Conservation (phyloP, 1,284 basidiomycete genomes). For the Malassezia psittaci region DNA sequence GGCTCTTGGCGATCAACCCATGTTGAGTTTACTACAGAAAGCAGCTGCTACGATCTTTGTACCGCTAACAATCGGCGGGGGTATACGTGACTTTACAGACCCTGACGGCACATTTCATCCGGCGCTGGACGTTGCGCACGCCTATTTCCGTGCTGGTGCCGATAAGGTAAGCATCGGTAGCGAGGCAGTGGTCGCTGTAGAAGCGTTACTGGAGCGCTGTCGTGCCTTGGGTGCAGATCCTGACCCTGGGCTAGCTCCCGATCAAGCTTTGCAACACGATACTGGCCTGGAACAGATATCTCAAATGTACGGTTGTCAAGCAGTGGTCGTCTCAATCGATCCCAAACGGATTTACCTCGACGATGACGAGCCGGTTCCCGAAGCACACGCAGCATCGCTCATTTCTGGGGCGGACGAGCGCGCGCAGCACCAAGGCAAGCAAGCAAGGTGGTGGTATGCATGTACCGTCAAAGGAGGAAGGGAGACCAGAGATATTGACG, state of each 20-base stretch:
- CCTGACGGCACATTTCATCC: constrained; percentile 79
- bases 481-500: constrained; percentile 76
- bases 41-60: constrained; percentile 88
- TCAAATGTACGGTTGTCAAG: constrained; percentile 81
- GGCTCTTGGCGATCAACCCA: constrained; percentile 88
- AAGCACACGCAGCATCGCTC: constrained; percentile 45
- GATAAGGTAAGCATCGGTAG: constrained; percentile 94
- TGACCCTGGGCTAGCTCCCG: constrained; percentile 66
- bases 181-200: constrained; percentile 88
- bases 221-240: constrained; percentile 78
- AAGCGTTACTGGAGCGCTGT: constrained; percentile 57
- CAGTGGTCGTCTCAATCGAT: constrained; percentile 95
- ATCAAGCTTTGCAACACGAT: constrained; percentile 38
- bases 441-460: constrained; percentile 88
- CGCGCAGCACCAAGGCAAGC: constrained; percentile 52
- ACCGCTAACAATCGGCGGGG: constrained; percentile 96
- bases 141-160: constrained; percentile 92
- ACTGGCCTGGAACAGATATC: constrained; percentile 92
- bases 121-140: constrained; percentile 86
- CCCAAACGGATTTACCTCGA: constrained; percentile 79
- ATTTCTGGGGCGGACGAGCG: constrained; percentile 30
- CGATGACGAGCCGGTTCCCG: constrained; percentile 51
- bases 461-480: constrained; percentile 93
- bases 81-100: constrained; percentile 90
- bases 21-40: constrained; percentile 85